Base-by-base conservation (phyloP, 495 filamentous ascomycete genomes). In the Hyphodiscus hymeniophilus region DNA sequence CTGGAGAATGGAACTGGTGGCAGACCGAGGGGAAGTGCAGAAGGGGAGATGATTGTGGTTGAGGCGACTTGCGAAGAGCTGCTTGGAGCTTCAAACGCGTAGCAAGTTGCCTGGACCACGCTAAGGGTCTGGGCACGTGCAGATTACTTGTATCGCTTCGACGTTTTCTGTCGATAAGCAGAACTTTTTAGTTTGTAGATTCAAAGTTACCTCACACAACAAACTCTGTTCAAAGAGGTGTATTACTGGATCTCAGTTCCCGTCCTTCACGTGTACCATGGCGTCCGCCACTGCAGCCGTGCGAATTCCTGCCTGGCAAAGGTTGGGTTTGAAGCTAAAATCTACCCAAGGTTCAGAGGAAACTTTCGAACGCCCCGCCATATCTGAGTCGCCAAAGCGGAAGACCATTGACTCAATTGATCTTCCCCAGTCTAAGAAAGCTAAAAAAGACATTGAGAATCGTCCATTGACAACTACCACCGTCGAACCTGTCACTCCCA, bases 321-420 rank as follows among this genome's bases (percentile, higher is more conserved):
- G 82, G 68, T 66, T 88, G 60, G 85, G 81, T 40, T 69, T 86
- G 60, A 84, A 86, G 72, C 73, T 84, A 63, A 89, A 87, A 59
- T 75, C 72, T 52, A 70, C 71, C 32, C 73, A 75, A 57, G 41
- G 49, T 38, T 47, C 50, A 48, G 44, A 47, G n/a, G 42, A 38
- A 42, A 38, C 58, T 44, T 18, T 34, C 23, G 40, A 47, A 40
- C 20, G 47, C 32, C 22, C 52, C 34, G 53, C 54, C 57, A 44
- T 57, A 39, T 51, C 60, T 30, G 64, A 54, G 32, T 53, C 31
- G 35, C 23, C 36, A 0, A 61, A 58, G 28, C 56, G 55, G 42
- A 61, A 58, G 39, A 45, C 43, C 48, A 8, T 1, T 30, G 23
- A 38, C 33, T 31, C 33, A 42, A 24, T 36, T 24, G 41, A 26